Conservation (phyloP, 106 monocot genomes). For the Acanthochlamys bracteata region DNA sequence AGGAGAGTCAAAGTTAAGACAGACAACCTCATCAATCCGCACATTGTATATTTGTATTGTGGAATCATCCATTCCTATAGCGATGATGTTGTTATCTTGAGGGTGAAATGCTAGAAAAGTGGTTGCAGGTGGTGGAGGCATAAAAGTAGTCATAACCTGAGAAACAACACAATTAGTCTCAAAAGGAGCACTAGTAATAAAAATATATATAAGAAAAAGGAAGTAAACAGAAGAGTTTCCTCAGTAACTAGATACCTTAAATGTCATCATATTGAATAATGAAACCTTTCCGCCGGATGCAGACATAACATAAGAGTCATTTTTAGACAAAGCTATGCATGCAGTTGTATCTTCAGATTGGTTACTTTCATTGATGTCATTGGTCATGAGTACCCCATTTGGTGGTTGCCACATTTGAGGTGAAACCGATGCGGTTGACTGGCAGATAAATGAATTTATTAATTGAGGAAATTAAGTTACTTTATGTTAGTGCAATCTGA, state of each 20-base stretch:
- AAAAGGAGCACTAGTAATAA: neutral
- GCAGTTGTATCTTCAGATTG: constrained; percentile 36
- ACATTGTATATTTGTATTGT: constrained; percentile 77
- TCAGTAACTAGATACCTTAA: constrained; percentile 27
- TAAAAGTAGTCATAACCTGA: constrained; percentile 77
- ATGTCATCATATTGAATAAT: constrained; percentile 73
- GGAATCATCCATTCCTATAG: constrained; percentile 81
- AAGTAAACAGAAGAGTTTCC: neutral
- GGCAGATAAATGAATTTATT: neutral
- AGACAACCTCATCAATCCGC: constrained; percentile 56
- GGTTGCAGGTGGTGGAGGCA: constrained; percentile 68
- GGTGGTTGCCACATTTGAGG: constrained; percentile 57
- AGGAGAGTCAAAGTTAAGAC: neutral
- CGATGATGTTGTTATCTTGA: constrained; percentile 80
- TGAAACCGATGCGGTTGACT: constrained; percentile 36
- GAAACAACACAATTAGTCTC: neutral
- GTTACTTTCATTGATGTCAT: constrained; percentile 33
- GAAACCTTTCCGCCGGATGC: constrained; percentile 80
- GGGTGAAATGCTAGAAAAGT: constrained; percentile 82
- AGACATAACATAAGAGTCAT: constrained; percentile 74
- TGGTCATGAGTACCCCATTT: constrained; percentile 50
- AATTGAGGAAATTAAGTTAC: neutral
- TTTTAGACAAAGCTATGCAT: constrained; percentile 69
- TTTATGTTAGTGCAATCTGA: neutral
- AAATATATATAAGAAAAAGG: neutral